A percentile compares a stretch with the other conserved stretches of the same genome.
Evolutionary conservation across 257 asterid genomes (phyloP).

Genomic region (Plantago major): DNA sequence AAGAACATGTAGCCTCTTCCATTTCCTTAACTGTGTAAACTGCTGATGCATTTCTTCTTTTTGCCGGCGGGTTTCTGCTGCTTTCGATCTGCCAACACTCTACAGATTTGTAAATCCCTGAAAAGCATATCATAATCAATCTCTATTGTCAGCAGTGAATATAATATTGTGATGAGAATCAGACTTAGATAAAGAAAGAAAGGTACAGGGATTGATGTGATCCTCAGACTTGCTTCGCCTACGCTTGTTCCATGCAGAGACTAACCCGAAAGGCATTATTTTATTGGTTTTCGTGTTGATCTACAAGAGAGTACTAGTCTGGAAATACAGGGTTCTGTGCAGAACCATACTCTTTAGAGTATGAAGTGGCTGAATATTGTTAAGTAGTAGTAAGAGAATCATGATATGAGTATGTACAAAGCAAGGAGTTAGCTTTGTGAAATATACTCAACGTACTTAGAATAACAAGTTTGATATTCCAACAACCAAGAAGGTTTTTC

Average conservation of each 20-base stretch:
- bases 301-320: no score
- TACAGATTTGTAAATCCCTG: conserved; percentile 87
- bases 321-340: neutral
- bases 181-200: conserved; percentile 1
- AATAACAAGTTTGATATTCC: conserved; percentile 26
- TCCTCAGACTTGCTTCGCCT: conserved; percentile 93
- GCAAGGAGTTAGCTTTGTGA: conserved; percentile 50
- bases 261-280: conserved; percentile 84
- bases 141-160: neutral
- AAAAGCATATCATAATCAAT: conserved; percentile 11
- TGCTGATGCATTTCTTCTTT: conserved; percentile 66
- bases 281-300: conserved; percentile 14
- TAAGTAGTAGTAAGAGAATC: conserved; percentile 42
- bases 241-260: conserved; percentile 94
- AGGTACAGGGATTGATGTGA: conserved; percentile 64
- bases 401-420: conserved; percentile 60
- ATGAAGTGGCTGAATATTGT: conserved; percentile 6
- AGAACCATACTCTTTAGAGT: conserved; percentile 5
- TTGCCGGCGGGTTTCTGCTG: conserved; percentile 58
- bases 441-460: conserved; percentile 28
- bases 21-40: conserved; percentile 78
- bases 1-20: conserved; percentile 80
- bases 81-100: conserved; percentile 76
- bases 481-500: conserved; percentile 56
- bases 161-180: conserved; percentile 6